Evolutionary conservation across 1,284 basidiomycete genomes (phyloP).

Genomic region (Apiotrichum siamense): DNA sequence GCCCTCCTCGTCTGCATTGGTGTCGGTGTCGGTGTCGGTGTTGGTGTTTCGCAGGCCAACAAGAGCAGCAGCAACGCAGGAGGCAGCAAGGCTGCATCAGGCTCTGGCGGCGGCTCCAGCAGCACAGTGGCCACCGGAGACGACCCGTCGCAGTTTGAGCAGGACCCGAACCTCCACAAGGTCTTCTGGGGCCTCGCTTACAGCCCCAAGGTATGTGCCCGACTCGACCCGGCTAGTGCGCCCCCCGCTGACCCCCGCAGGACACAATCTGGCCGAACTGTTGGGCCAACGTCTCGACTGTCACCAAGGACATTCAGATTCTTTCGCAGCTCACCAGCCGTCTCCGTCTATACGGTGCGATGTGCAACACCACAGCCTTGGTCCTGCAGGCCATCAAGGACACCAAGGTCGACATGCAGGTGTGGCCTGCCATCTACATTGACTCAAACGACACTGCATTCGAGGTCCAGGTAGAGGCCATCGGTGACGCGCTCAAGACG

Average conservation of each 20-base stretch:
- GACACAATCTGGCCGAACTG: background rate
- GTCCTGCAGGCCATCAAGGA: slow-evolving; percentile 72
- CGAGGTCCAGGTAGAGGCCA: slow-evolving; percentile 60
- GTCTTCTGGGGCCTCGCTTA: slow-evolving; percentile 70
- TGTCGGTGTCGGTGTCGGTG: slow-evolving; percentile 25
- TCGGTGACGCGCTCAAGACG: slow-evolving; percentile 58
- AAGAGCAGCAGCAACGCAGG: slow-evolving; percentile 13
- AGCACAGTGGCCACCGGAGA: slow-evolving; percentile 24
- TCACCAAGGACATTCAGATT: slow-evolving; percentile 49
- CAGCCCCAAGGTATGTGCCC: slow-evolving; percentile 52
- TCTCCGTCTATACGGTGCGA: slow-evolving; percentile 43
- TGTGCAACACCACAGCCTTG: slow-evolving; percentile 53
- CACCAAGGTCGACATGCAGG: slow-evolving; percentile 79
- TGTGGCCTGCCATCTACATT: slow-evolving; percentile 76
- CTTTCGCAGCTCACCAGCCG: slow-evolving; percentile 46
- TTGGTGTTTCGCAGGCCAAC: slow-evolving; percentile 26
- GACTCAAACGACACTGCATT: slow-evolving; percentile 64
- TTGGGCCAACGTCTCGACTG: slow-evolving; percentile 22
- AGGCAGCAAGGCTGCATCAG: slow-evolving; percentile 3
- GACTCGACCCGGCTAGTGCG: background rate
- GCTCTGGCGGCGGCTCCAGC: slow-evolving; percentile 1
- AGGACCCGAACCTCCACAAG: slow-evolving; percentile 58
- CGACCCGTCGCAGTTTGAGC: slow-evolving; percentile 61
- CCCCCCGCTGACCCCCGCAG: background rate
- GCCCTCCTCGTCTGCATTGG: slow-evolving; percentile 16